Evolutionary conservation across 2,329 filamentous ascomycete species (phyloP).

Genomic region (Rasamsonia emersonii): DNA sequence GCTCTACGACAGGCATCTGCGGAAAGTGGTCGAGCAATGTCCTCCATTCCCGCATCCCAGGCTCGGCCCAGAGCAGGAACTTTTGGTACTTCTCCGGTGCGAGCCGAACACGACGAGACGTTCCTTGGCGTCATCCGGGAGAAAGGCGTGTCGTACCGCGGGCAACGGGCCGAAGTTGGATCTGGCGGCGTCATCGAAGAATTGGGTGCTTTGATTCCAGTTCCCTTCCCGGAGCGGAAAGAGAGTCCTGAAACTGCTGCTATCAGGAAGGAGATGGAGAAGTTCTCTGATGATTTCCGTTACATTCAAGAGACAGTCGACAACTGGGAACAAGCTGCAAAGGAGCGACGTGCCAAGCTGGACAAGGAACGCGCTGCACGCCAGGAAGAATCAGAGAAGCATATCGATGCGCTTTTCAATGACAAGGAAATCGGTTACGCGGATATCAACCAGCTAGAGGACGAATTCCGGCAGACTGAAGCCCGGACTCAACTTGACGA

Average conservation of each 20-base stretch:
- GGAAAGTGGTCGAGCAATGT: slow-evolving; percentile 37
- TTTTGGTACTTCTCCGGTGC: slow-evolving; percentile 13
- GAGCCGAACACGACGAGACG: slow-evolving; percentile 33
- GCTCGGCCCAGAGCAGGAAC: slow-evolving; percentile 12
- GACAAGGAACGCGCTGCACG: slow-evolving; percentile 42
- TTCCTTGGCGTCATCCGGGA: slow-evolving; percentile 40
- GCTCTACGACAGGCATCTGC: slow-evolving; percentile 37
- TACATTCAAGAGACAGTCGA: slow-evolving; percentile 35
- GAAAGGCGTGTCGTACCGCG: slow-evolving; percentile 35
- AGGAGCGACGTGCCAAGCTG: slow-evolving; percentile 35
- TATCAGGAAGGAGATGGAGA: slow-evolving; percentile 24
- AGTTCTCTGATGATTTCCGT: slow-evolving; percentile 32
- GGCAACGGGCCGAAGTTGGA: slow-evolving; percentile 18
- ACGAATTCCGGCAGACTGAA: slow-evolving; percentile 47
- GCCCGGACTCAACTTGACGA: slow-evolving; percentile 44
- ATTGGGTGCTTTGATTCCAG: slow-evolving; percentile 26
- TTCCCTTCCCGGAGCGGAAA: slow-evolving; percentile 23
- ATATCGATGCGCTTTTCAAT: slow-evolving; percentile 48
- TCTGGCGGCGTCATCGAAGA: slow-evolving; percentile 25
- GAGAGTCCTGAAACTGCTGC: slow-evolving; percentile 25
- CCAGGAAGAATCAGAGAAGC: slow-evolving; percentile 44
- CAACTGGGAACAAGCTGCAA: slow-evolving; percentile 40
- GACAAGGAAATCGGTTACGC: slow-evolving; percentile 50
- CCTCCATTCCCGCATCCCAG: slow-evolving; percentile 19
- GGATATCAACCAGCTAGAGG: slow-evolving; percentile 47